A percentile compares a stretch with the other conserved stretches of the same genome.
Evolutionary conservation across 2,329 filamentous ascomycete genomes (phyloP).

Genomic region (Trichoderma simmonsii): DNA sequence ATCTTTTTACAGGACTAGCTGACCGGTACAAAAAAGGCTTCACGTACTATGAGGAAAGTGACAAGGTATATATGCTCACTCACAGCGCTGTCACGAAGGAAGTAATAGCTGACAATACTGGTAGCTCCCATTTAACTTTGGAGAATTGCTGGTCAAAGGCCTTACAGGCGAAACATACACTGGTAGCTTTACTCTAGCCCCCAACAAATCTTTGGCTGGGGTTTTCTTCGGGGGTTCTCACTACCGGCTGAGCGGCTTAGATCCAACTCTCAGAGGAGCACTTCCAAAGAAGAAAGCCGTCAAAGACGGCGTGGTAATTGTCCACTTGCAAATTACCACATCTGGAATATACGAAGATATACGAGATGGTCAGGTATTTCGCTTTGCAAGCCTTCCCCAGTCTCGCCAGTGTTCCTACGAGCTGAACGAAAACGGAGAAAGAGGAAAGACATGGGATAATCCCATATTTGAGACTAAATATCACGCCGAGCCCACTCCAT

Average conservation of each 20-base stretch:
- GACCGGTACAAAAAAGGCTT: neutral
- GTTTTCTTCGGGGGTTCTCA: neutral
- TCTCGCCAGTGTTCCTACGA: neutral
- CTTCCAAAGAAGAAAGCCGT: neutral
- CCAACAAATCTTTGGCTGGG: neutral
- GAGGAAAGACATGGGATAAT: neutral
- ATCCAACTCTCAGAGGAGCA: neutral
- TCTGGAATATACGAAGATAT: neutral
- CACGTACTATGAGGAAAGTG: neutral
- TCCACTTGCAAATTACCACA: neutral
- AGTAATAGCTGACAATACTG: neutral
- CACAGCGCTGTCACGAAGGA: rapidly evolving
- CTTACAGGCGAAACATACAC: neutral
- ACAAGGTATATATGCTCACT: neutral
- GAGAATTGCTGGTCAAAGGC: neutral
- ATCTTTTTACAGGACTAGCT: neutral
- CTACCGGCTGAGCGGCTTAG: neutral
- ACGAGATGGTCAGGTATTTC: neutral
- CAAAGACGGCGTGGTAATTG: neutral
- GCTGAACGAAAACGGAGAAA: neutral
- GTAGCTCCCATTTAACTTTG: neutral
- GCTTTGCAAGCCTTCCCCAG: neutral
- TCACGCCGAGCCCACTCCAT: neutral
- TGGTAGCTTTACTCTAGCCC: neutral
- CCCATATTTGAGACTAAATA: neutral